Percentiles rank a stretch among this genome's conserved stretches.
These are phyloP conservation scores for Pythium grandisporangium DNA, from an alignment of 352 stramenopile species.

Conservation along the genomic window DNA sequence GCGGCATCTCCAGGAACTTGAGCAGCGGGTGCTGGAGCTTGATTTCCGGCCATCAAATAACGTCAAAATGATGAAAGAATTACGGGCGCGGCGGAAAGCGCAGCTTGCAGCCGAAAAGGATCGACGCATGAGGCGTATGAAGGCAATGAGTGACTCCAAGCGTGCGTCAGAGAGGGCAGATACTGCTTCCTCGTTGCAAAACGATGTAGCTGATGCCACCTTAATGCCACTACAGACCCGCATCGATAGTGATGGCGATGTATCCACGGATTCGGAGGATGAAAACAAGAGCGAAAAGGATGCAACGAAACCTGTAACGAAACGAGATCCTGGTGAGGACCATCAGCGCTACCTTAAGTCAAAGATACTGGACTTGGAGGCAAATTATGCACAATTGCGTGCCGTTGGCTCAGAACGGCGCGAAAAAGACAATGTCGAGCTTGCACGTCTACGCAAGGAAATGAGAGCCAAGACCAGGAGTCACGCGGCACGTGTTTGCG, in stretches of 20 bases:
- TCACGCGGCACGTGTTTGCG: conserved; percentile 12
- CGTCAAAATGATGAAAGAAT: conserved; percentile 79
- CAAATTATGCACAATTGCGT: conserved; percentile 32
- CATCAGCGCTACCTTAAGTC: conserved; percentile 29
- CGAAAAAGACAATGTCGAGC: conserved; percentile 20
- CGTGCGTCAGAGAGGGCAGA: no score
- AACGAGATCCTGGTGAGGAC: conserved; percentile 7
- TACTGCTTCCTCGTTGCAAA: no score
- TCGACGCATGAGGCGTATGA: conserved; percentile 34
- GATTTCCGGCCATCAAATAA: conserved; percentile 72
- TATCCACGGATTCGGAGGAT: no score
- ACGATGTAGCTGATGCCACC: no score
- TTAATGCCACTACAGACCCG: no score
- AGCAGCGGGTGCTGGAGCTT: conserved; percentile 35
- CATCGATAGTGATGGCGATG: no score
- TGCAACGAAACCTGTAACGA: background rate
- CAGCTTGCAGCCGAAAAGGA: conserved; percentile 65
- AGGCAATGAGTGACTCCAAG: conserved; percentile 30
- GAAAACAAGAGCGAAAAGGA: no score
- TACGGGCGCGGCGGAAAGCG: conserved; percentile 50
- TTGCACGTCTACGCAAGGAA: conserved; percentile 19
- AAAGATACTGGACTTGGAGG: conserved; percentile 32
- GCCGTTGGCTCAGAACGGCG: conserved; percentile 21
- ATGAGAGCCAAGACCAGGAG: conserved; percentile 14
- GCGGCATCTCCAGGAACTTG: conserved; percentile 28